Base-by-base conservation (phyloP, 2,329 filamentous ascomycete genomes). In the Beauveria caledonica region DNA sequence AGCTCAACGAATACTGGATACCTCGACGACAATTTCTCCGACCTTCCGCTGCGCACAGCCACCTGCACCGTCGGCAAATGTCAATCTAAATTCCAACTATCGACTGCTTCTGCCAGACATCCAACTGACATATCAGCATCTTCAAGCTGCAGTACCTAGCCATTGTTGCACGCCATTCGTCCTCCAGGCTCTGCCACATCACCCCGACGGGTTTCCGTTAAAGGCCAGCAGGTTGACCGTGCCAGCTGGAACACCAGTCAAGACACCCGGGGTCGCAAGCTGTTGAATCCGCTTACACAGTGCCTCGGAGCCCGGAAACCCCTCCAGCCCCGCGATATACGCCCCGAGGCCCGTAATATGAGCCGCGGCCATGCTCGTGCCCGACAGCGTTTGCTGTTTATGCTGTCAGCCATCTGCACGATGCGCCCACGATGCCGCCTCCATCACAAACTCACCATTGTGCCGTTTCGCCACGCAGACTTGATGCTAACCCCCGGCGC, bases 221-320 rank as follows among this genome's bases (percentile, higher is more conserved):
- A 80, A 83, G 50, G 77, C 80, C 55, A 85, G 73, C 62, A 74
- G 67, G 74, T 84, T 83, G 66, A 70, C 67, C 56, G 78, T 80
- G 62, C 75, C 71, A 60, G 66, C 69, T 50, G 71, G 73, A 3
- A 78, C 60, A 62, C 69, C 67, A 29, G 69, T 71, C 52, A 78
- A 71, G 63, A 74, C 72, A 58, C 72, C 71, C 63, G 70, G 72
- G 55, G 71, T 73, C 44, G 74, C 71, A 40, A 78, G 72, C 56
- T 69, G 69, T 65, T 72, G 68, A 64, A 84, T 77, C 64, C 78
- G 75, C 54, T 67, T 50, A 63, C 74, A 76, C 29, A 85, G 76
- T 11, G 72, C 77, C 58, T 74, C 69, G 13, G 81, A 80, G 39
- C 72, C 73, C 58, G 63, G 64, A 15, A 60, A 36, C 49, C 60